Evolutionary conservation across 2,329 filamentous ascomycete genomes (phyloP), one percentile per base, ranked within the genome.

Genomic region (Didymella sp.): DNA sequence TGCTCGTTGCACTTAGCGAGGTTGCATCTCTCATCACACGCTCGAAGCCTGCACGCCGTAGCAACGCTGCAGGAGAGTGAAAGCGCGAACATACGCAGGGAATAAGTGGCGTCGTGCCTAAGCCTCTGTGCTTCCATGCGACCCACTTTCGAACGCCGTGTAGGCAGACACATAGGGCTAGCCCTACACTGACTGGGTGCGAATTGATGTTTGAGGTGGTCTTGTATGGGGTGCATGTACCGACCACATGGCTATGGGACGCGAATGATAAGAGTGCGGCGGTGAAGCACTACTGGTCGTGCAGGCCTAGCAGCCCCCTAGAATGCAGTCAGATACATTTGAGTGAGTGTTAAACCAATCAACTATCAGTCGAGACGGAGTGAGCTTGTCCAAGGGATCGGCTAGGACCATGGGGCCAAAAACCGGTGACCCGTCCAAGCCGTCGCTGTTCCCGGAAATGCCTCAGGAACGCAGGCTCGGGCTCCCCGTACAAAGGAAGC

Each of bases 401-500:
- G 56, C 62, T 52, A 61, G 64, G 60, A 41, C 52, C 60, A 63
- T 65, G 65, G 62, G 59, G 60, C 60, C 56, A 60, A 60, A 53
- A 66, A 61, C 66, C 60, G 62, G 63, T 68, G 58, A 59, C 56
- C 48, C 45, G 47, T 54, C 37, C 51, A 50, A 52, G 55, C 51
- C 56, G 27, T 52, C 52, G 56, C 57, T 33, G 59, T 46, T 37
- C 47, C 42, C 30, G 56, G 43, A 21, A 51, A 54, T 51, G 51
- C 50, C 40, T 53, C 35, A 55, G 42, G 44, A 59, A 48, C 33
- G 31, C 37, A 37, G 43, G 38, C 30, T 46, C 17, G 40, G 50
- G 25, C 30, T 21, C 42, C 37, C 30, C 54, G 27, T 19, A n/a
- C 17, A 42, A 6, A 21, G 21, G 12, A 43, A 9, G 37, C 21